A percentile compares a stretch with the other conserved stretches of the same genome.
Evolutionary conservation across 257 asterid genomes (phyloP).

Genomic region (Plantago ovata): DNA sequence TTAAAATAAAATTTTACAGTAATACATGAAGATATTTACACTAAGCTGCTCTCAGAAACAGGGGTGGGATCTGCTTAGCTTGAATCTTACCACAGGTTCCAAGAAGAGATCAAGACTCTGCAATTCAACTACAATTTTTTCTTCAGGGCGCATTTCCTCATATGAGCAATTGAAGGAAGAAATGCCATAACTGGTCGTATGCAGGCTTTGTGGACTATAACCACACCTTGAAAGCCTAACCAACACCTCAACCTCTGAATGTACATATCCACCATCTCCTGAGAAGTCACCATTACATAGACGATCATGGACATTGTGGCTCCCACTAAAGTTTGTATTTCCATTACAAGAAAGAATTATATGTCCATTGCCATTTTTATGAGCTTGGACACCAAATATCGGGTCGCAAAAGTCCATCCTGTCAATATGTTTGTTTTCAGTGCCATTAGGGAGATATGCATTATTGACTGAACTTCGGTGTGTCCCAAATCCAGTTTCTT

Average conservation of each 20-base stretch:
- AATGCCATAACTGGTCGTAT: slow-evolving; percentile 30
- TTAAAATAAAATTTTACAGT: not conserved
- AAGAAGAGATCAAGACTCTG: slow-evolving; percentile 68
- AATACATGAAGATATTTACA: not conserved
- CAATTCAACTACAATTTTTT: slow-evolving; percentile 70
- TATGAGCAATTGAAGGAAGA: slow-evolving; percentile 55
- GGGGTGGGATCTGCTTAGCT: slow-evolving; percentile 8
- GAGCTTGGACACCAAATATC: slow-evolving; percentile 42
- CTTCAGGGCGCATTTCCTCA: slow-evolving; percentile 69
- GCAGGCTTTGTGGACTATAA: slow-evolving; percentile 41
- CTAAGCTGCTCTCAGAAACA: slow-evolving; percentile 8
- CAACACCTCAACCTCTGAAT: slow-evolving; percentile 60
- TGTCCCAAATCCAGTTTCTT: slow-evolving; percentile 63
- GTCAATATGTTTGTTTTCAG: slow-evolving; percentile 38
- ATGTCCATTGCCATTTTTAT: slow-evolving; percentile 48
- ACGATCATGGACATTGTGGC: slow-evolving; percentile 29
- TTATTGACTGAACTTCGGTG: slow-evolving; percentile 42
- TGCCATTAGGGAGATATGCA: slow-evolving; percentile 34
- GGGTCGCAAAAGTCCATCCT: slow-evolving; percentile 50
- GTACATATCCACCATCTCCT: slow-evolving; percentile 50
- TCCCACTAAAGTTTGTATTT: slow-evolving; percentile 34
- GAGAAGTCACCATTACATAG: slow-evolving; percentile 49
- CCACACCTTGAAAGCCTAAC: slow-evolving; percentile 58
- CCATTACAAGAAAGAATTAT: slow-evolving; percentile 51
- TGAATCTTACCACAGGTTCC: slow-evolving; percentile 79